These are phyloP conservation scores for Puccinia hordei DNA, from an alignment of 1,284 basidiomycete species.

Conservation along the genomic window DNA sequence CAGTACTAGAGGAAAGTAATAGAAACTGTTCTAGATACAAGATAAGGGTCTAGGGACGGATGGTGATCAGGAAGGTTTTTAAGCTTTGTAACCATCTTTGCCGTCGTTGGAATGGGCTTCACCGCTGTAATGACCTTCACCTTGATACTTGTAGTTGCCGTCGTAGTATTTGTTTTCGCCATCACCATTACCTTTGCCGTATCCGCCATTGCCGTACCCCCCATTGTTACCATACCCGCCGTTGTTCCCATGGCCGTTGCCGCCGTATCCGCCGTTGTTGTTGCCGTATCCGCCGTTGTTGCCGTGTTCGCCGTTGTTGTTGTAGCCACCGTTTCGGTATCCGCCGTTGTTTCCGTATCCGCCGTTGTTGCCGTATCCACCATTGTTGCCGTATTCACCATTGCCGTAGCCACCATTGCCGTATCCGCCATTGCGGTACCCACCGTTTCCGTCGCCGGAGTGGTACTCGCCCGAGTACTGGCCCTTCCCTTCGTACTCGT, in stretches of 20 bases:
- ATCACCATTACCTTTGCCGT: no score
- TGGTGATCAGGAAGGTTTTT: neutral
- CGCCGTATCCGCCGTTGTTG: neutral
- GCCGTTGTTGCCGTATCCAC: no score
- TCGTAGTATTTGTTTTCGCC: neutral
- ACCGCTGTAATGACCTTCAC: neutral
- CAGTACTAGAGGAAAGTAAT: neutral
- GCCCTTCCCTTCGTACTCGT: no score
- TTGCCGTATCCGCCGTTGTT: neutral
- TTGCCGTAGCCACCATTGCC: no score
- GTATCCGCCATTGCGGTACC: no score
- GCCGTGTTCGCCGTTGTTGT: neutral
- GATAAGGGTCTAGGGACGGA: neutral
- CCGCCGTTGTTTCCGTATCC: no score
- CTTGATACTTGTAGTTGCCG: constrained; percentile 20
- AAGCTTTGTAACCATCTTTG: constrained; percentile 12
- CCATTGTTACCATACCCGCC: no score
- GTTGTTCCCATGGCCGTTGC: neutral
- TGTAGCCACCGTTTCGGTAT: no score
- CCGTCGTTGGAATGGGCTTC: constrained; percentile 2
- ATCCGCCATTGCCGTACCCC: no score
- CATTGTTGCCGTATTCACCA: no score
- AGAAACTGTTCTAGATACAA: neutral
- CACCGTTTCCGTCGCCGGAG: neutral
- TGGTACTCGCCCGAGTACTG: neutral